Evolutionary conservation across 345 rosid species (phyloP).

Genomic region (Jatropha curcas): DNA sequence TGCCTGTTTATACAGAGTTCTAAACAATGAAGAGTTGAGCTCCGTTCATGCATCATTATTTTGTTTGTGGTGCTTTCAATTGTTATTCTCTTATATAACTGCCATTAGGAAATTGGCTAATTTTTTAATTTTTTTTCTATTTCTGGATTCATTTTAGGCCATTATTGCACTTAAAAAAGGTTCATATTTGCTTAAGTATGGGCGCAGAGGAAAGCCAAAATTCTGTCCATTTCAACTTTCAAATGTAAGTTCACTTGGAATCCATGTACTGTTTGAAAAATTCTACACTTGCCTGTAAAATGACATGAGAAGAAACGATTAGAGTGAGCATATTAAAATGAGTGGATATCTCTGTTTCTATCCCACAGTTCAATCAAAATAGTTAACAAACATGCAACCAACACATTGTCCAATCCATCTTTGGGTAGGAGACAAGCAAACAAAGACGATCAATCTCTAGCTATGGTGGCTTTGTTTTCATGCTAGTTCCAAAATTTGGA

Average conservation of each 20-base stretch:
- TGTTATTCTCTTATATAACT: neutral
- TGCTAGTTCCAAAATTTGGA: too few species aligned
- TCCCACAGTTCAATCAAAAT: neutral
- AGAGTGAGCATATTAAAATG: neutral
- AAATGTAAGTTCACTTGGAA: slow-evolving; percentile 47
- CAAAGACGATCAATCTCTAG: too few species aligned
- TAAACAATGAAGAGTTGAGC: neutral
- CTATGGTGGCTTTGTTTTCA: too few species aligned
- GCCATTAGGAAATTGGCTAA: neutral
- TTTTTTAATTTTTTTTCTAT: neutral
- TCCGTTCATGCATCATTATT: neutral
- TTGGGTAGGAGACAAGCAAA: too few species aligned
- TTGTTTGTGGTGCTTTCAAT: neutral
- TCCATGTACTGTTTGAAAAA: too few species aligned
- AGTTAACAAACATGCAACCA: neutral
- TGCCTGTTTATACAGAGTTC: neutral
- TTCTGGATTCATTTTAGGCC: slow-evolving; percentile 45
- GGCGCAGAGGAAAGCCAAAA: slow-evolving; percentile 89
- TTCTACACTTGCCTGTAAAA: neutral
- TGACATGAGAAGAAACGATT: neutral
- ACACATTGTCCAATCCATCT: neutral
- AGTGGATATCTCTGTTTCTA: neutral
- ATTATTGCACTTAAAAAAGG: slow-evolving; percentile 87
- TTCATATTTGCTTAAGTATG: slow-evolving; percentile 73
- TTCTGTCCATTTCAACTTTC: slow-evolving; percentile 85